Evolutionary conservation across 345 rosid genomes (phyloP).

Genomic region (Garcia nutans): DNA sequence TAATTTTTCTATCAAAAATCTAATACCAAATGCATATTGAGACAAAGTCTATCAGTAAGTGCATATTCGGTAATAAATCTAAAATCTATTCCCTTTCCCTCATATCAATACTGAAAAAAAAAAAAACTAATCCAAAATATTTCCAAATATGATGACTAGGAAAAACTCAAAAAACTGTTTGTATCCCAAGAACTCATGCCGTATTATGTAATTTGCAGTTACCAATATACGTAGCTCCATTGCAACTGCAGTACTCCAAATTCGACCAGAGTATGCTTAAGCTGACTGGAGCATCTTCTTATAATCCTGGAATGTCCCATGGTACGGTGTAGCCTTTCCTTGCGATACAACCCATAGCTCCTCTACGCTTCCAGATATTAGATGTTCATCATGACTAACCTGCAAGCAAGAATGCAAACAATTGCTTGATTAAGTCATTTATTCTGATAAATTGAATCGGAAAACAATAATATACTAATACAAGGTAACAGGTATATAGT

Average conservation of each 20-base stretch:
- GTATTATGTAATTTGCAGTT: not conserved
- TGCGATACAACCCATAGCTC: slow-evolving; percentile 91
- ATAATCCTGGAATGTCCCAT: slow-evolving; percentile 85
- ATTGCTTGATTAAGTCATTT: not conserved
- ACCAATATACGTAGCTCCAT: not conserved
- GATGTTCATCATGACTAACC: slow-evolving; percentile 99
- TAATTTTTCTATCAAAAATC: not conserved
- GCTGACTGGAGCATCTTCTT: slow-evolving; percentile 80
- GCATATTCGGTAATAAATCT: too few species aligned
- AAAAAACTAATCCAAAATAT: not conserved
- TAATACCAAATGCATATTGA: too few species aligned
- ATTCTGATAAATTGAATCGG: not conserved
- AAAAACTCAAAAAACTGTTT: not conserved
- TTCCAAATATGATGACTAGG: not conserved
- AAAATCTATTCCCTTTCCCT: too few species aligned
- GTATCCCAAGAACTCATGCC: not conserved
- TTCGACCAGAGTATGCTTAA: not conserved
- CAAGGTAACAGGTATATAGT: slow-evolving; percentile 13
- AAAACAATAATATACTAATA: not conserved
- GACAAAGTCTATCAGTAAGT: too few species aligned
- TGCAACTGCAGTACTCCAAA: not conserved
- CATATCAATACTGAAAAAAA: too few species aligned
- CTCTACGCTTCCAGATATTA: slow-evolving; percentile 95
- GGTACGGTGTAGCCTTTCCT: slow-evolving; percentile 74
- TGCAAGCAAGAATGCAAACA: slow-evolving; percentile 24